Evolutionary conservation across 768 basidiomycete genomes (phyloP), one percentile per base, ranked within the genome.

Genomic region (Trametes cingulata): DNA sequence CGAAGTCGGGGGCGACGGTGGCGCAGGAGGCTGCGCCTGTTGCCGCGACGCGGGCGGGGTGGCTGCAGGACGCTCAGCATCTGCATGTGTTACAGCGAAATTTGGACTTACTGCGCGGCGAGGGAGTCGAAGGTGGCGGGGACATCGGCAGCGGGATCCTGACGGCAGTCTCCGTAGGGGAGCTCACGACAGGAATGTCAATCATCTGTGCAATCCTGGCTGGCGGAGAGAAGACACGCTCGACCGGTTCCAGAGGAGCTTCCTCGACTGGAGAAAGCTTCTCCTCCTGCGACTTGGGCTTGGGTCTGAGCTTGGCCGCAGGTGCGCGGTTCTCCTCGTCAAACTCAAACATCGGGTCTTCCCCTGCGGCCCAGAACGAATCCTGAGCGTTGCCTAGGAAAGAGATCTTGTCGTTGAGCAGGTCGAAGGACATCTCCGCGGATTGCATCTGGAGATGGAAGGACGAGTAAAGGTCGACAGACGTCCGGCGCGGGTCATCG

Each of bases 361-460:
- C 68, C 9, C 59, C 62, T 17, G 59, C 67, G 0, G 59, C 46
- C 62, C 63, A 65, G 49, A 71, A 70, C 7, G 71, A 67, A 43
- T 74, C 73, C 25, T 67, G 67, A 19, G 67, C 69, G 5, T 67
- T 57, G 12, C 54, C 61, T 8, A 75, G 65, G 65, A 75, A 74
- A 12, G 74, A 73, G 22, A 75, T 70, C 56, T 69, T 70, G 61
- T 75, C 74, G 61, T 75, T 75, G 33, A 75, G 52, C 37, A 74
- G 61, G 54, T 75, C 72, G 25, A 75, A 75, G 12, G 73, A 73
- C 64, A 72, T 69, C 14, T 75, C 74, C 2, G 66, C 64, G 10
- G 69, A 72, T 51, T 73, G 69, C 52, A 75, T 62, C 40, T 74
- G 74, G 47, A 73, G 62, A 53, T 69, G 69, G 62, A 75, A 74